These are phyloP conservation scores for Usnea hakonensis DNA, from an alignment of 495 filamentous ascomycete genomes.

Conservation along the genomic window DNA sequence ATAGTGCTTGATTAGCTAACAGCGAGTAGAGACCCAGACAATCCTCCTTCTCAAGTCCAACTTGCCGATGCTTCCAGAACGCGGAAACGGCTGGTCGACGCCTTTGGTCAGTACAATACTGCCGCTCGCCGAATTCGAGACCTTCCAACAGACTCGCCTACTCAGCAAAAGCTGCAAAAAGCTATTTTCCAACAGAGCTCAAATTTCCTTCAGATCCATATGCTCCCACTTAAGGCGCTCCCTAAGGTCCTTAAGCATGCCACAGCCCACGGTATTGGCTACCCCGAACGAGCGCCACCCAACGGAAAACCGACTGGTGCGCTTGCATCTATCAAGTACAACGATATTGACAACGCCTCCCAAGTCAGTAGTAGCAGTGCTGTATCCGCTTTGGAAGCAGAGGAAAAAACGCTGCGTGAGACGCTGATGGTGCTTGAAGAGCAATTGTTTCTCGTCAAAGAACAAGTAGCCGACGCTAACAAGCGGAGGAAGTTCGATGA, in stretches of 20 bases:
- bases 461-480: conserved; percentile 80
- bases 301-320: conserved; percentile 40
- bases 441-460: conserved; percentile 81
- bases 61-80: conserved; percentile 85
- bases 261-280: conserved; percentile 35
- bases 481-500: conserved; percentile 84
- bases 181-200: conserved; percentile 76
- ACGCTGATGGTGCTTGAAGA: conserved; percentile 86
- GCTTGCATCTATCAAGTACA: conserved; percentile 53
- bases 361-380: conserved; percentile 54
- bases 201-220: conserved; percentile 81
- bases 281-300: conserved; percentile 23
- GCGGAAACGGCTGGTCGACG: conserved; percentile 82
- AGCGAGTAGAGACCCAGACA: conserved; percentile 51
- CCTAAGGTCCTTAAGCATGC: conserved; percentile 74
- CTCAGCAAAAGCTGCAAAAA: conserved; percentile 72
- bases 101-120: conserved; percentile 82
- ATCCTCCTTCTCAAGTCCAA: conserved; percentile 64
- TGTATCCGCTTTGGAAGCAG: conserved; percentile 66
- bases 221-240: conserved; percentile 82
- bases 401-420: conserved; percentile 82
- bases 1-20: conserved; percentile 26
- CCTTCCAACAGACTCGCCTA: conserved; percentile 60
- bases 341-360: conserved; percentile 54
- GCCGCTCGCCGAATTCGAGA: conserved; percentile 78